phyloP scores from a whole-genome alignment of 192 early-diverging fungal genomes.

The Backusella circina region DNA sequence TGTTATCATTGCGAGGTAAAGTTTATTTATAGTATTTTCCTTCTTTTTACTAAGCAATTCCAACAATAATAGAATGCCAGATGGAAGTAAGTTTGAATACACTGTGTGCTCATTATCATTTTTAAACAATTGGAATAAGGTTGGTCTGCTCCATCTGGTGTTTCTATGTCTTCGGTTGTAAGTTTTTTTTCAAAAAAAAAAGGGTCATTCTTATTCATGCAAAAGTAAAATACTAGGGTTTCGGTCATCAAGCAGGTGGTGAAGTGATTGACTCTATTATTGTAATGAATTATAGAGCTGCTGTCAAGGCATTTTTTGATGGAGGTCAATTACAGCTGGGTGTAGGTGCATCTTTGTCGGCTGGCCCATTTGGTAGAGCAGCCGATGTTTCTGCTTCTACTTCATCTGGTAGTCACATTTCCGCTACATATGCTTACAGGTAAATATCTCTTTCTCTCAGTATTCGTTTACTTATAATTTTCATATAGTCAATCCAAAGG shows the following conservation, averaged over 20 bases:
- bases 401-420: conserved; percentile 1
- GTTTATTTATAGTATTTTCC: too few relatives aligned
- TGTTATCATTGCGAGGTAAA: conserved; percentile 30
- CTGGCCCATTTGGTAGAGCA: conserved; percentile 17
- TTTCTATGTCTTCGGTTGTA: conserved; percentile 21
- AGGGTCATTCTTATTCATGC: background rate
- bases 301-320: conserved; percentile 28
- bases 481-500: conserved; percentile 17
- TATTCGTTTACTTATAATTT: conserved; percentile 30
- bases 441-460: conserved; percentile 71
- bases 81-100: conserved; percentile 17
- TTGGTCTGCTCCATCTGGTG: conserved; percentile 30
- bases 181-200: background rate
- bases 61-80: conserved; percentile 10
- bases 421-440: conserved; percentile 30
- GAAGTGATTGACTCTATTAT: conserved; percentile 23
- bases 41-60: background rate
- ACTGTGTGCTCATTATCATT: background rate
- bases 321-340: conserved; percentile 28
- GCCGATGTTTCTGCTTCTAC: conserved; percentile 16
- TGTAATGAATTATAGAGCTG: conserved; percentile 28
- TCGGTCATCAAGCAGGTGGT: conserved; percentile 19
- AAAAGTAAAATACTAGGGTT: conserved; percentile 6
- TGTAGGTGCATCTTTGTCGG: conserved; percentile 14
- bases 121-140: conserved; percentile 1